These are phyloP conservation scores for Claviceps sp. DNA, from an alignment of 2,329 filamentous ascomycete species.

Conservation along the genomic window DNA sequence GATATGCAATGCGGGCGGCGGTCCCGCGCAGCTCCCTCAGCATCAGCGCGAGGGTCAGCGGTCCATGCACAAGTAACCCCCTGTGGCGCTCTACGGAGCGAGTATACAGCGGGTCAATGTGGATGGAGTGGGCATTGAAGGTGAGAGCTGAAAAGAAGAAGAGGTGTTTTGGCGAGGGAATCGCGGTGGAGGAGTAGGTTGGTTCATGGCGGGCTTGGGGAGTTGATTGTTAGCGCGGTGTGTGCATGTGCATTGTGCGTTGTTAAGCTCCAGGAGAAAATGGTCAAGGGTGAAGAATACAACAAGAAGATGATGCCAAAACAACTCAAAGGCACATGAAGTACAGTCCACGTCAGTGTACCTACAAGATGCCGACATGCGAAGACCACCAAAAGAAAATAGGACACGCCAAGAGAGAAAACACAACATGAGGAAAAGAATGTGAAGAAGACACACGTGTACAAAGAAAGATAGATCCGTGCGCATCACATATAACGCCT, in stretches of 20 bases:
- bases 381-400: neutral
- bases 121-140: conserved; percentile 86
- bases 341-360: too few relatives aligned
- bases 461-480: too few relatives aligned
- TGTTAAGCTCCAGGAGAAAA: neutral
- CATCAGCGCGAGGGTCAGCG: conserved; percentile 66
- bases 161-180: conserved; percentile 56
- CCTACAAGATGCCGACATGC: neutral
- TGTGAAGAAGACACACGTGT: too few relatives aligned
- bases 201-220: conserved; percentile 16
- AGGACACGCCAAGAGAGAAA: neutral
- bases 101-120: conserved; percentile 63
- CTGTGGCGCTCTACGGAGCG: conserved; percentile 59
- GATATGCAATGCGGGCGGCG: conserved; percentile 55
- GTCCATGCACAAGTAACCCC: conserved; percentile 73
- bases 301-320: too few relatives aligned
- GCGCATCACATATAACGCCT: too few relatives aligned
- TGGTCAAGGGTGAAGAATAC: too few relatives aligned
- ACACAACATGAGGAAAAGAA: too few relatives aligned
- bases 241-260: neutral
- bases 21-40: conserved; percentile 43
- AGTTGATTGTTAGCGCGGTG: neutral
- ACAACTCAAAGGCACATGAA: too few relatives aligned
- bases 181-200: conserved; percentile 36
- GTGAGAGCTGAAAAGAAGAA: conserved; percentile 86